These are phyloP conservation scores for Eleusine indica DNA, from an alignment of 176 grass and related monocot genomes.

Conservation along the genomic window DNA sequence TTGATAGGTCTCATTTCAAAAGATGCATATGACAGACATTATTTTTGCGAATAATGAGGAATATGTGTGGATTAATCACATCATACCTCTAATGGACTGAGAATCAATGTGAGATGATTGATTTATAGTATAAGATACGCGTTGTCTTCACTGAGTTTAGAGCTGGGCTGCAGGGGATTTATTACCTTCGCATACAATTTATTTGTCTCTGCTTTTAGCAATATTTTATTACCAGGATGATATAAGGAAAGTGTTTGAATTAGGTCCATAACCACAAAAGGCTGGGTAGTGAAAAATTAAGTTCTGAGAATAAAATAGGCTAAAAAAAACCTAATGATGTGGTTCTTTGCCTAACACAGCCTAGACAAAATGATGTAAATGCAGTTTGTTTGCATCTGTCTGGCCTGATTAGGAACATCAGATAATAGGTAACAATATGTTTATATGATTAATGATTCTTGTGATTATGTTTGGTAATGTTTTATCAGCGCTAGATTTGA, in stretches of 20 bases:
- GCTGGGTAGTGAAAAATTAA: not conserved
- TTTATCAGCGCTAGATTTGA: not conserved
- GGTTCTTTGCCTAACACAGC: not conserved
- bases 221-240: constrained; percentile 16
- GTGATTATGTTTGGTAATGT: not conserved
- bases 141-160: too few species aligned
- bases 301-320: not conserved
- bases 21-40: too few species aligned
- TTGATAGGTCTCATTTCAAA: too few species aligned
- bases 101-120: too few species aligned
- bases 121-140: too few species aligned
- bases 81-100: too few species aligned
- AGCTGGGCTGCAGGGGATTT: too few species aligned
- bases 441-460: not conserved
- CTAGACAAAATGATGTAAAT: not conserved
- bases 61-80: too few species aligned
- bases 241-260: not conserved
- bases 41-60: too few species aligned
- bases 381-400: constrained; percentile 1
- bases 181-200: too few species aligned
- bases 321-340: not conserved
- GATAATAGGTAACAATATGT: not conserved
- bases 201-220: too few species aligned
- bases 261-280: constrained; percentile 4
- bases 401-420: constrained; percentile 10